A percentile compares a stretch with the other conserved stretches of the same genome.
These are phyloP conservation scores for Boletellus ananas DNA, from an alignment of 768 basidiomycete species.

Conservation along the genomic window DNA sequence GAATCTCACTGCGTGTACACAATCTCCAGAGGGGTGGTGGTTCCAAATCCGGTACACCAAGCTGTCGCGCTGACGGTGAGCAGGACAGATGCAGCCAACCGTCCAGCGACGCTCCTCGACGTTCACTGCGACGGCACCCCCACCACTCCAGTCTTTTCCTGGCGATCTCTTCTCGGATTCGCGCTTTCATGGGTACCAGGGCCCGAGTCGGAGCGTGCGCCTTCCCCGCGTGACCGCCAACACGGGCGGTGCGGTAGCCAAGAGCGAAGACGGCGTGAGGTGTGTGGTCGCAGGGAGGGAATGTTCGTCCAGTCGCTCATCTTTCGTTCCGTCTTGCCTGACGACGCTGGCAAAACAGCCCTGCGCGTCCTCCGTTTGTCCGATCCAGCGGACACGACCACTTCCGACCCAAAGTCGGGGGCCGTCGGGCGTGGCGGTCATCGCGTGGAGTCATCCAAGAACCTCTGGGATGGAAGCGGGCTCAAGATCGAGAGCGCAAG, in stretches of 20 bases:
- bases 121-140: conserved; percentile 7
- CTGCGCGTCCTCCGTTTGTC: conserved; percentile 58
- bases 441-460: conserved; percentile 68
- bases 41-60: conserved; percentile 9
- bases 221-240: conserved; percentile 54
- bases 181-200: conserved; percentile 42
- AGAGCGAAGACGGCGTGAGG: conserved; percentile 59
- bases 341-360: conserved; percentile 35
- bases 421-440: conserved; percentile 56
- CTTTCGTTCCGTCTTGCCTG: conserved; percentile 1
- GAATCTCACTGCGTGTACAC: too few species aligned
- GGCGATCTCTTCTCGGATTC: conserved; percentile 40
- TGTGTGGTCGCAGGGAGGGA: conserved; percentile 79
- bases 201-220: conserved; percentile 51
- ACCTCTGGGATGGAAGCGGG: conserved; percentile 75
- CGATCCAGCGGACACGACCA: conserved; percentile 39
- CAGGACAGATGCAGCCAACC: conserved; percentile 22
- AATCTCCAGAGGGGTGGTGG: too few species aligned
- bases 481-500: conserved; percentile 75
- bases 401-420: conserved; percentile 45
- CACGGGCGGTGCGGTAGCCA: conserved; percentile 66
- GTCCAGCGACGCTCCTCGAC: conserved; percentile 28
- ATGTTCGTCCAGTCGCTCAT: conserved; percentile 42
- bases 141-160: conserved; percentile 4
- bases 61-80: neutral